Evolutionary conservation across 2,329 filamentous ascomycete species (phyloP), one percentile per base, ranked within the genome.

Genomic region (Neofusicoccum parvum): DNA sequence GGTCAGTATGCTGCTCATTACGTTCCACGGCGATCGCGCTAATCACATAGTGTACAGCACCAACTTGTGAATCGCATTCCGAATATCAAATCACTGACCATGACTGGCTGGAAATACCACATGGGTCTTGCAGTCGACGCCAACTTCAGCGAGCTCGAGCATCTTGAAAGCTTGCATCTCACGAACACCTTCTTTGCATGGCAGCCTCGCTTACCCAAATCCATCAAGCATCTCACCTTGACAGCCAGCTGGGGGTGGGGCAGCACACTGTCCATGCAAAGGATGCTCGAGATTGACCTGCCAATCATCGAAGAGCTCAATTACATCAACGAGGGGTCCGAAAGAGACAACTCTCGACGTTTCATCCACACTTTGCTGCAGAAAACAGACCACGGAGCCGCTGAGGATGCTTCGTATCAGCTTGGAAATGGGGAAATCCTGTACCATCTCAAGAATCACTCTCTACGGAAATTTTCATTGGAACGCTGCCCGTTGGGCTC

Each of bases 1-100:
- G 10, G 41, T 48, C 10, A 46, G 27, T 48, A 23, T 7, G 3
- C 39, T 14, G 9, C n/a, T 36, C 17, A 15, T 10, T 15, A 3
- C 10, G n/a, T 23, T 3, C 11, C 7, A 3, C 7, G 27, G 17
- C 5, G 27, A 27, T 14, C 34, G 1, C 7, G 41, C 43, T 49
- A 12, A 34, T 46, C 17, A 46, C 37, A 17, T 45, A 34, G 3
- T 20, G 5, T 3, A 32, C 20, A 62, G 48, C 50, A 49, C 14
- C 27, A 56, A 56, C 62, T 64, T 14, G 17, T 71, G 20, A 27
- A 23, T 2, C 68, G 67, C 5, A 69, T 70, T 5, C 71, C 72
- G 10, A 67, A 50, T 1, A 69, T 73, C 1, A 62, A 65, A 15
- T 64, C 50, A 15, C 39, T 75, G 1, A 60, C 59, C 3, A 50